phyloP scores from a whole-genome alignment of 225 moss, liverwort and hornwort species.

The Neckera pumila region DNA sequence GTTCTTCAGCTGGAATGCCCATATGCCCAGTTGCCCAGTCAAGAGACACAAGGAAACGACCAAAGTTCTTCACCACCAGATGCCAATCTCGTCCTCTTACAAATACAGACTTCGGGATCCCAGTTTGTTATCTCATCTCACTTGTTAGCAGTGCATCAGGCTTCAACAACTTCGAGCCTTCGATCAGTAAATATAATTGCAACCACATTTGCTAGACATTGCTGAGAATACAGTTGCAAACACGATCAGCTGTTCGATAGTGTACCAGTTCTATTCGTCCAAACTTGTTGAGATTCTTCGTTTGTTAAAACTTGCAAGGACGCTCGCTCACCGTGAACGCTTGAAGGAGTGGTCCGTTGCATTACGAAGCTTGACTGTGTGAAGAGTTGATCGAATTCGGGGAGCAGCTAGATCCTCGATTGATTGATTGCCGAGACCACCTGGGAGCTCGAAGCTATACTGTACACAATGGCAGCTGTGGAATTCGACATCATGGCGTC shows the following conservation, averaged over 20 bases:
- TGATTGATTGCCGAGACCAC: neutral
- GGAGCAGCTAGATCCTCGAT: neutral
- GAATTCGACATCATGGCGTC: neutral
- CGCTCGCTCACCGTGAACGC: neutral
- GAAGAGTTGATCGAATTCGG: neutral
- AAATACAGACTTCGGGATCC: neutral
- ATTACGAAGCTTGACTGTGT: too few species aligned
- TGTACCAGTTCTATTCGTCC: neutral
- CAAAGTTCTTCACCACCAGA: neutral
- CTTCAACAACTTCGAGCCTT: neutral
- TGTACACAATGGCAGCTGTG: neutral
- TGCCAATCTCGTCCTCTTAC: neutral
- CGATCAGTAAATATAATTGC: too few species aligned
- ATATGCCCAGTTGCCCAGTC: neutral
- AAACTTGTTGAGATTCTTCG: neutral
- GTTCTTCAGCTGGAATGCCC: neutral
- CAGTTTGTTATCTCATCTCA: neutral
- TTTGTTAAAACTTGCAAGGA: neutral
- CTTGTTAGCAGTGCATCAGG: neutral
- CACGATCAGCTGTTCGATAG: neutral
- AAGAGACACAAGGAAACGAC: too few species aligned
- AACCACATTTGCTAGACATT: neutral
- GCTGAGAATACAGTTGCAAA: neutral
- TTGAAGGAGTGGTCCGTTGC: neutral
- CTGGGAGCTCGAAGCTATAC: neutral